phyloP scores from a whole-genome alignment of 2,329 filamentous ascomycete genomes.

The Graphium sp. region DNA sequence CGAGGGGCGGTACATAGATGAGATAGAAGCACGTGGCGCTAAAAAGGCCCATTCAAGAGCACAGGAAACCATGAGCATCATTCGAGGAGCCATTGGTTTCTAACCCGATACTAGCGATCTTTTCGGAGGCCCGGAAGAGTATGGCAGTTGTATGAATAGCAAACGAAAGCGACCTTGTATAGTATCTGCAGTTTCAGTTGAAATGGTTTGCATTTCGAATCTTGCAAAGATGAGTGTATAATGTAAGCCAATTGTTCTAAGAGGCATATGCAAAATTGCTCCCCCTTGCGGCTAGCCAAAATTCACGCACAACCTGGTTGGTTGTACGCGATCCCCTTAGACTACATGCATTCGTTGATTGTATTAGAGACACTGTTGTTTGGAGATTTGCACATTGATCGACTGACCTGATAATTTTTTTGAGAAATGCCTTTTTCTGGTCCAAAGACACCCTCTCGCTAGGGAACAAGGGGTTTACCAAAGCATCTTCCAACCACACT shows the following conservation, averaged over 20 bases:
- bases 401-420: constrained; percentile 46
- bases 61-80: constrained; percentile 33
- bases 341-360: constrained; percentile 15
- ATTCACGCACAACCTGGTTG: constrained; percentile 51
- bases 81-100: constrained; percentile 33
- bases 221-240: background rate
- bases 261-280: constrained; percentile 45
- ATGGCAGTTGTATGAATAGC: too few relatives aligned
- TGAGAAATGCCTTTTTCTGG: constrained; percentile 48
- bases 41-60: constrained; percentile 46
- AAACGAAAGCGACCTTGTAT: too few relatives aligned
- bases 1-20: constrained; percentile 34
- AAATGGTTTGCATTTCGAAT: too few relatives aligned
- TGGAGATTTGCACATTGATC: background rate
- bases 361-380: background rate
- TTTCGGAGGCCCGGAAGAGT: too few relatives aligned
- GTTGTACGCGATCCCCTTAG: constrained; percentile 47
- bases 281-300: constrained; percentile 53
- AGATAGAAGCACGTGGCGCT: constrained; percentile 40
- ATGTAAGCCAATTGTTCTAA: constrained; percentile 11
- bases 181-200: too few relatives aligned
- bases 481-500: constrained; percentile 44
- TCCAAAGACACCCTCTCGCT: constrained; percentile 37
- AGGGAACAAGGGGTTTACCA: constrained; percentile 38
- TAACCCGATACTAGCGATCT: too few relatives aligned